Percentiles rank a stretch among this genome's conserved stretches.
phyloP scores from a whole-genome alignment of 345 rosid species.

The Eucalyptus marginata region DNA sequence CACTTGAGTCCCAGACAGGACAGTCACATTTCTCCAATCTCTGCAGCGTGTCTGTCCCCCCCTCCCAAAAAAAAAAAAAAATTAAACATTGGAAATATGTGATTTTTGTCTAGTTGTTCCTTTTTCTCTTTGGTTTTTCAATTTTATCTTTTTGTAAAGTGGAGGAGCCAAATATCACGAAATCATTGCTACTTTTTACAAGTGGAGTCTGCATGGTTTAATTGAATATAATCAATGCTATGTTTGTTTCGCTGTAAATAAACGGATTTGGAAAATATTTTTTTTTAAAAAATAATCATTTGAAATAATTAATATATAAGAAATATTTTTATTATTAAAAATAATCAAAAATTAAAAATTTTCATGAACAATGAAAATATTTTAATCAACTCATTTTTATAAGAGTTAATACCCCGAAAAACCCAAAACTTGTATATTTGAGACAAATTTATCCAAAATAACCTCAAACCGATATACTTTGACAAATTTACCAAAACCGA shows the following conservation, averaged over 20 bases:
- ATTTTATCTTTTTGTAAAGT: neutral
- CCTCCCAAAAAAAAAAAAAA: neutral
- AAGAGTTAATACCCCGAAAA: neutral
- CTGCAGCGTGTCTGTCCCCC: neutral
- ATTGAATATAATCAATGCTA: neutral
- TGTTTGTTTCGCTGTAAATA: neutral
- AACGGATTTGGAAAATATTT: neutral
- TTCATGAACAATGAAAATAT: neutral
- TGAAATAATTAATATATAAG: neutral
- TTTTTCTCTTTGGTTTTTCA: neutral
- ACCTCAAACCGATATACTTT: too few species aligned
- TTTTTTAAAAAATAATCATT: neutral
- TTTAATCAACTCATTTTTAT: neutral
- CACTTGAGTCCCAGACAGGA: neutral
- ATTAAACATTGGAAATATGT: neutral
- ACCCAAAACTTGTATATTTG: too few species aligned
- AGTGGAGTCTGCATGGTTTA: neutral
- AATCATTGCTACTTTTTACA: neutral
- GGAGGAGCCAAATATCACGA: neutral
- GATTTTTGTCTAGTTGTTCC: neutral
- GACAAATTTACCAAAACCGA: too few species aligned
- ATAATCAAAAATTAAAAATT: neutral
- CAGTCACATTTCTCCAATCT: neutral
- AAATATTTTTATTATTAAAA: neutral
- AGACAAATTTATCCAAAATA: too few species aligned